Conservation (phyloP, 352 stramenopile species). For the Phytopythium chamaehyphon region DNA sequence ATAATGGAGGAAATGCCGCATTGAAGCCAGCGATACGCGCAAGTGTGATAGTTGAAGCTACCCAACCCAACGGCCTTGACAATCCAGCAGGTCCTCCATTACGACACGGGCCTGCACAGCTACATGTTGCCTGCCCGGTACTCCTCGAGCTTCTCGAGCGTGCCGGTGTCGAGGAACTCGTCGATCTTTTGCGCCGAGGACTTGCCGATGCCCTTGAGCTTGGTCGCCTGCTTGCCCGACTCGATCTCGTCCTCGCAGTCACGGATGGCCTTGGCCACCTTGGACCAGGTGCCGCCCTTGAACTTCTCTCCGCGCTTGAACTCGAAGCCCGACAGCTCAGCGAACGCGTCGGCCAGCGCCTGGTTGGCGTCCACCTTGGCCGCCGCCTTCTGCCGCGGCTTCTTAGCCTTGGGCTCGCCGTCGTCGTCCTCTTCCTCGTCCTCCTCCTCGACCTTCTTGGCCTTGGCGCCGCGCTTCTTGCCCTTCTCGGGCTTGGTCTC, state of each 20-base stretch:
- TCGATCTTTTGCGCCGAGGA: slow-evolving; percentile 78
- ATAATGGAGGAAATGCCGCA: too few species aligned
- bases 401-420: slow-evolving; percentile 48
- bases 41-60: too few species aligned
- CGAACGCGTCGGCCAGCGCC: slow-evolving; percentile 64
- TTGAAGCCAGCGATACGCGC: too few species aligned
- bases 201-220: slow-evolving; percentile 86
- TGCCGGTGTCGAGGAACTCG: slow-evolving; percentile 82
- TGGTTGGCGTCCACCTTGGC: slow-evolving; percentile 67
- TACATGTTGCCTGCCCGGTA: slow-evolving; percentile 84
- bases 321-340: slow-evolving; percentile 81
- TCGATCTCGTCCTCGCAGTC: slow-evolving; percentile 59
- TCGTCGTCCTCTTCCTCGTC: slow-evolving; percentile 42
- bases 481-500: slow-evolving; percentile 24
- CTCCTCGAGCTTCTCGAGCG: slow-evolving; percentile 73
- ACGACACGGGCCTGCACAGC: neutral
- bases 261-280: slow-evolving; percentile 82
- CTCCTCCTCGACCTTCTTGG: slow-evolving; percentile 23
- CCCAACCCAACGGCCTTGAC: too few species aligned
- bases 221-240: slow-evolving; percentile 72
- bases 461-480: slow-evolving; percentile 22
- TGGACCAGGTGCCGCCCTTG: slow-evolving; percentile 85
- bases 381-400: slow-evolving; percentile 35
- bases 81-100: too few species aligned
- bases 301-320: slow-evolving; percentile 87